Conservation (phyloP, 768 basidiomycete genomes). For the Boletus vermiculosoides region DNA sequence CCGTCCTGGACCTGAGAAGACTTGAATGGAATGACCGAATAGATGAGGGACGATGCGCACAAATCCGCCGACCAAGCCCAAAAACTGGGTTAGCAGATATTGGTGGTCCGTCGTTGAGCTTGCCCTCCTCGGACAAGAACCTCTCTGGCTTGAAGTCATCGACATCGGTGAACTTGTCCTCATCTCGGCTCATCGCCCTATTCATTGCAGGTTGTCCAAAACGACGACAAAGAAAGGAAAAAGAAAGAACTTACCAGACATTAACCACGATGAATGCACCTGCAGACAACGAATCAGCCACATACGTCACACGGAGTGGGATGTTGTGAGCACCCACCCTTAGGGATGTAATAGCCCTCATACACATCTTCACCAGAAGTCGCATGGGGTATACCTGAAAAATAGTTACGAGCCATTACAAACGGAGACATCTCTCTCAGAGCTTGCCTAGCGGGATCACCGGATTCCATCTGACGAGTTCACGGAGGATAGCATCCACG, state of each 20-base stretch:
- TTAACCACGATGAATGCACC: constrained; percentile 35
- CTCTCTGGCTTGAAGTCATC: constrained; percentile 30
- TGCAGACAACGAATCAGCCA: constrained; percentile 7
- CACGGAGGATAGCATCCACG: constrained; percentile 41
- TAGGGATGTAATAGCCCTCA: constrained; percentile 41
- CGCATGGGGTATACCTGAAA: constrained; percentile 26
- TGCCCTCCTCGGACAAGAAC: constrained; percentile 18
- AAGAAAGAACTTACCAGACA: constrained; percentile 27
- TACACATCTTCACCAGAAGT: constrained; percentile 26
- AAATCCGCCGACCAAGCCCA: constrained; percentile 27
- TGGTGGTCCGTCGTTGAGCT: constrained; percentile 5
- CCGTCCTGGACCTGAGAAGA: constrained; percentile 18
- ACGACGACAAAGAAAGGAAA: not conserved
- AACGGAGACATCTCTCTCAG: not conserved
- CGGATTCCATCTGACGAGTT: constrained; percentile 31
- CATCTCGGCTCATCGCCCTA: constrained; percentile 28
- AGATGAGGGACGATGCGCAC: not conserved
- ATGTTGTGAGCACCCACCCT: constrained; percentile 25
- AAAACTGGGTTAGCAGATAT: constrained; percentile 24
- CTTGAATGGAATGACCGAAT: not conserved
- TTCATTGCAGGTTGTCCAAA: not conserved
- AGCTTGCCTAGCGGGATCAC: constrained; percentile 24
- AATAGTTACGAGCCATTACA: not conserved
- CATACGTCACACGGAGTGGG: not conserved
- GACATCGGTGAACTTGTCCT: constrained; percentile 13